Conservation (phyloP, 768 basidiomycete genomes). For the Flagelloscypha sp. region DNA sequence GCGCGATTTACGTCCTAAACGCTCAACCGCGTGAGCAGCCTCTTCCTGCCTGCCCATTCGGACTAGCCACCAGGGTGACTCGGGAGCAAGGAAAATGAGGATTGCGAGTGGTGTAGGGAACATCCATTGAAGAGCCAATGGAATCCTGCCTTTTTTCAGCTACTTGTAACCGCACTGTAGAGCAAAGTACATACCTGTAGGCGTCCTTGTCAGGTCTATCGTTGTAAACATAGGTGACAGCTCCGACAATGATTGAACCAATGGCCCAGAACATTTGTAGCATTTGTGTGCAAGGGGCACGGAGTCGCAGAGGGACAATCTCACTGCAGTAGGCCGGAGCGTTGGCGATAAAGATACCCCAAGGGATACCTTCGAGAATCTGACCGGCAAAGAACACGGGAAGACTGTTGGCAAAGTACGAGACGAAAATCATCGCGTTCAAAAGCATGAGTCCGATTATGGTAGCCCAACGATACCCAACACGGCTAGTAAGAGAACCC, state of each 20-base stretch:
- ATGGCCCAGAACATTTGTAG: slow-evolving; percentile 15
- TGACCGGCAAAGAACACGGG: slow-evolving; percentile 11
- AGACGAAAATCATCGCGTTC: slow-evolving; percentile 13
- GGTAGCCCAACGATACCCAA: slow-evolving; percentile 13
- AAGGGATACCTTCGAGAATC: slow-evolving; percentile 11
- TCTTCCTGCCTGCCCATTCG: slow-evolving; percentile 8
- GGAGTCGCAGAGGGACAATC: slow-evolving; percentile 12
- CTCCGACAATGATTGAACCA: slow-evolving; percentile 13
- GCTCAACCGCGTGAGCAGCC: slow-evolving; percentile 7
- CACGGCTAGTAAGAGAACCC: slow-evolving; percentile 11
- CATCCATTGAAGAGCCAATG: slow-evolving; percentile 12
- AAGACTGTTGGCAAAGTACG: slow-evolving; percentile 9
- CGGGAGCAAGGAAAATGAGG: slow-evolving; percentile 12
- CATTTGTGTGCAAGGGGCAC: slow-evolving; percentile 12
- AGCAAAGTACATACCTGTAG: too few species aligned
- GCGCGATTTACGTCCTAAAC: slow-evolving; percentile 9
- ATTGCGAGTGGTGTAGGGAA: slow-evolving; percentile 13
- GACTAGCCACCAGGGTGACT: slow-evolving; percentile 13
- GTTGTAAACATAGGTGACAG: slow-evolving; percentile 13
- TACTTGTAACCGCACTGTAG: too few species aligned
- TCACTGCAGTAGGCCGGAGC: slow-evolving; percentile 14
- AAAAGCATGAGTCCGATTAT: slow-evolving; percentile 11
- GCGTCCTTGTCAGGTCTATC: slow-evolving; percentile 3
- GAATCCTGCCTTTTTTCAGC: too few species aligned
- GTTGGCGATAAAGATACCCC: slow-evolving; percentile 15